Base-by-base conservation (phyloP, 768 basidiomycete species). In the Amyloporia xantha region DNA sequence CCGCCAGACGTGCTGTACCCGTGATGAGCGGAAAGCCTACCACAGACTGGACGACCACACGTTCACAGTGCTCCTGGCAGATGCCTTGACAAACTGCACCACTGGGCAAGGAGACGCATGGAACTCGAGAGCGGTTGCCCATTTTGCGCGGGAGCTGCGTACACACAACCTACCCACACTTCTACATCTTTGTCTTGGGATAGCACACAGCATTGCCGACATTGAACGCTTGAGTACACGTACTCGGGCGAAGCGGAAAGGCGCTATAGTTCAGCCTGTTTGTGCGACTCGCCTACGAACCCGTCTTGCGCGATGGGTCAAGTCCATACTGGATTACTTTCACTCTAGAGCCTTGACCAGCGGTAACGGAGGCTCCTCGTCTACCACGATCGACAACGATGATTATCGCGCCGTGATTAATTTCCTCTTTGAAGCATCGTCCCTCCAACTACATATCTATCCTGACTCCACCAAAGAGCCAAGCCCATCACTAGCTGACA, bases 41-140 rank as follows among this genome's bases (percentile, higher is more conserved):
- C 24, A 40, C 62, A 62, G 47, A 40, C 5, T 62, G 62, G 55
- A 55, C 11, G 57, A 61, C 12, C 54, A 56, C 15, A 58, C 58
- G 2, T 76, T 73, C 50, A 59, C 64, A 5, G 51, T 59, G 20
- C 48, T 64, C 5, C 59, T 76, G 13, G 54, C 65, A 13, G 58
- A 63, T 4, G 64, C 58, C 20, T 53, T 76, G n/a, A 49, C 45
- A 11, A 41, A 56, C 21, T 35, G 50, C n/a, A 30, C 12, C 6
- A 25, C 47, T 26, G n/a, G 28, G n/a, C 33, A 44, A 2, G 51
- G 48, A 43, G 48, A 57, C 13, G 59, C 66, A 30, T 81, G 76
- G 75, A 62, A 68, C 12, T 74, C 69, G 51, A 71, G 69, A 54
- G 71, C 70, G 9, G 53, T 73, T 13, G 58, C 66, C 28, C 70